Evolutionary conservation across 257 asterid genomes (phyloP).

Genomic region (Craterostigma plantagineum): DNA sequence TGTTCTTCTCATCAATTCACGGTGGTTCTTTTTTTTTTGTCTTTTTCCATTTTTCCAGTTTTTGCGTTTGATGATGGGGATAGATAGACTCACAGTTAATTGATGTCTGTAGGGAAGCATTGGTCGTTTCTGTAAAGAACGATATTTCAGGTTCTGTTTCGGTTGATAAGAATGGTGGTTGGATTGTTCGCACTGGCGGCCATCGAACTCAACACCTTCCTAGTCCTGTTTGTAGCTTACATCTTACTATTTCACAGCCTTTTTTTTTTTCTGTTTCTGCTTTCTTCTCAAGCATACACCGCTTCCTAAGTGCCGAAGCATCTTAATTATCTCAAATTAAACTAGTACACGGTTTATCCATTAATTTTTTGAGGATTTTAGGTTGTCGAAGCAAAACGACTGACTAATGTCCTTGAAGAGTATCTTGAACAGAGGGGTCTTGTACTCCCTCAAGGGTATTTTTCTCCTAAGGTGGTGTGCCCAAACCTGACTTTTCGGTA

Average conservation of each 20-base stretch:
- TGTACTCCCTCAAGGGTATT: constrained; percentile 56
- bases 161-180: no score
- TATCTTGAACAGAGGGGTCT: constrained; percentile 88
- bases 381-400: constrained; percentile 52
- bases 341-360: background rate
- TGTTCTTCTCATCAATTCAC: constrained; percentile 43
- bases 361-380: constrained; percentile 15
- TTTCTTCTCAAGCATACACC: background rate
- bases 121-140: no score
- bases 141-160: no score
- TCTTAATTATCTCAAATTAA: background rate
- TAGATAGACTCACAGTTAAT: no score
- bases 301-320: background rate
- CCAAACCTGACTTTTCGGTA: constrained; percentile 75
- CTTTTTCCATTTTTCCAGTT: no score
- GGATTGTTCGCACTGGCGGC: no score
- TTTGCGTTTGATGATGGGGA: no score
- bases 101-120: no score
- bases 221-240: background rate
- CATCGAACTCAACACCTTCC: no score
- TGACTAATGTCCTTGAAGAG: constrained; percentile 60
- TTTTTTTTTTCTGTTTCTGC: background rate
- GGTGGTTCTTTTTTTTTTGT: constrained; percentile 19
- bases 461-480: constrained; percentile 71
- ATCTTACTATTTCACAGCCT: background rate